phyloP scores from a whole-genome alignment of 257 asterid genomes.

The Orobanche coerulescens region DNA sequence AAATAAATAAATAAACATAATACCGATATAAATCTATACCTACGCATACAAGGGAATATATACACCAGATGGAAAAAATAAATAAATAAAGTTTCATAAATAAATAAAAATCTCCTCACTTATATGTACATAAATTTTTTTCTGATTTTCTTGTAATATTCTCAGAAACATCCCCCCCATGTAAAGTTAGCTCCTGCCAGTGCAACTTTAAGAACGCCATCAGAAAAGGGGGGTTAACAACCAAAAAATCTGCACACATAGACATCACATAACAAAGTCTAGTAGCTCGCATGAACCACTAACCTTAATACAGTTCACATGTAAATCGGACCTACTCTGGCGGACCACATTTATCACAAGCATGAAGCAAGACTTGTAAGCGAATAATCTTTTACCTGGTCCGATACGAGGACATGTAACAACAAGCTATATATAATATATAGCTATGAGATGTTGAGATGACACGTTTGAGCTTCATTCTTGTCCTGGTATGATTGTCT shows the following conservation, averaged over 20 bases:
- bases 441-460: background rate
- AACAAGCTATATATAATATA: background rate
- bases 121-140: too few relatives aligned
- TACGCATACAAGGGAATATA: too few relatives aligned
- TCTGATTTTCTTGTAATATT: too few relatives aligned
- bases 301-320: background rate
- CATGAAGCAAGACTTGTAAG: background rate
- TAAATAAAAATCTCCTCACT: too few relatives aligned
- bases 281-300: slow-evolving; percentile 9
- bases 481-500: background rate
- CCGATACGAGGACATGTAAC: background rate
- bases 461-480: background rate
- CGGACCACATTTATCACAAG: background rate
- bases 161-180: background rate
- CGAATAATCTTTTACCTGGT: slow-evolving; percentile 22
- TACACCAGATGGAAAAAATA: too few relatives aligned
- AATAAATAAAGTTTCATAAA: too few relatives aligned
- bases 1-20: too few relatives aligned
- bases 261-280: background rate
- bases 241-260: background rate
- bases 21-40: too few relatives aligned
- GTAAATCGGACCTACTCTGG: background rate
- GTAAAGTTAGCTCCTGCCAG: background rate
- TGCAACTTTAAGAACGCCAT: background rate
- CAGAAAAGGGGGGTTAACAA: too few relatives aligned